Base-by-base conservation (phyloP, 1,139 yeast species). In the Sugiyamaella paludigena region DNA sequence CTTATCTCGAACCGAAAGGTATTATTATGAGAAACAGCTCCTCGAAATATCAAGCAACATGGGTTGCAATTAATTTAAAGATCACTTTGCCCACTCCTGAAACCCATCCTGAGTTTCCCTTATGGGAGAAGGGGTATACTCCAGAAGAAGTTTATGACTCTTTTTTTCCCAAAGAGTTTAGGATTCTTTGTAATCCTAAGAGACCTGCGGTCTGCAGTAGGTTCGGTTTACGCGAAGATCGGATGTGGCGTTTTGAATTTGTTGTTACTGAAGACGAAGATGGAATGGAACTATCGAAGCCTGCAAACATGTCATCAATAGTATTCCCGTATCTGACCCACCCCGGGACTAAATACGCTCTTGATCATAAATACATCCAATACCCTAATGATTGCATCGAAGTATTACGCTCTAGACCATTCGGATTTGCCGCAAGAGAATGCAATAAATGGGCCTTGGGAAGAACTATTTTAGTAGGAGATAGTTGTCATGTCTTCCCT, bases 191-290 rank as follows among this genome's bases (percentile, higher is more conserved):
- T 32, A 41, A 41, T 36, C 45, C 45, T n/a, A 41, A 15, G 4
- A 47, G 43, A 13, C 45, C 45, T 4, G 46, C 45, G 5, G 45
- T 41, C 5, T 41, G 45, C 26, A 34, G 45, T 12, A 41, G 45
- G 36, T 41, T 41, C 9, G 45, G 45, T 11, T 11, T 28, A 26
- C 32, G 13, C 2, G 30, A 32, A 16, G 45, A 41, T 34, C 12
- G 30, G 26, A 4, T 41, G 13, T 41, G 45, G 45, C 43, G 45
- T n/a, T 41, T 38, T 34, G 45, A 41, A 34, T 41, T 12, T 26
- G 43, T 41, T 10, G 34, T 41, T n/a, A 7, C 15, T 8, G 45
- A 32, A 9, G 7, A 41, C 36, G 45, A 41, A 13, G 45, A 41
- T 41, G 45, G 28, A 10, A 13, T 9, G 12, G 45, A 41, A 11